phyloP scores from a whole-genome alignment of 2,329 filamentous ascomycete species.

The Fusarium solani-melongenae region DNA sequence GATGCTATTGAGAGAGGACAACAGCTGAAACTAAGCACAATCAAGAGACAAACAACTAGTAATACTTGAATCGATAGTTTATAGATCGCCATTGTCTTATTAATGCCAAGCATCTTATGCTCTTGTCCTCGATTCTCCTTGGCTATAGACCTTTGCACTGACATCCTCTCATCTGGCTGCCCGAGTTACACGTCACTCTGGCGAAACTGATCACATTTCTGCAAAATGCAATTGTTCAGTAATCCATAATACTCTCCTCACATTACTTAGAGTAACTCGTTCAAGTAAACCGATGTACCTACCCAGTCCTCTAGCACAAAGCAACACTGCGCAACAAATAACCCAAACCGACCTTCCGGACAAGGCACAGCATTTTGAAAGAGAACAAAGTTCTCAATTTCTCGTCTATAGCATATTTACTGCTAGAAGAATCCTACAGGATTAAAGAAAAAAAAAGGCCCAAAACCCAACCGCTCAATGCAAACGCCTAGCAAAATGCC shows the following conservation, averaged over 20 bases:
- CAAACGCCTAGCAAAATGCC: conserved; percentile 25
- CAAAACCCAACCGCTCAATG: not conserved
- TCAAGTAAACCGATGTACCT: not conserved
- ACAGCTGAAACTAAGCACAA: not conserved
- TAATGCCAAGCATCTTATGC: not conserved
- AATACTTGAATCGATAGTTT: not conserved
- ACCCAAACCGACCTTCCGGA: too few species aligned
- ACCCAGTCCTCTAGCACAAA: not conserved
- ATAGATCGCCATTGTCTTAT: not conserved
- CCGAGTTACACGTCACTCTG: not conserved
- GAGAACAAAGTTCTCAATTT: not conserved
- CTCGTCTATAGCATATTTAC: not conserved
- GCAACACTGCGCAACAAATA: not conserved
- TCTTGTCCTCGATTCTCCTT: not conserved
- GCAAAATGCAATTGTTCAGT: not conserved
- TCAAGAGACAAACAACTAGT: not conserved
- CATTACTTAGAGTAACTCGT: not conserved
- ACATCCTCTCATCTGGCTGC: not conserved
- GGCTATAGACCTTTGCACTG: not conserved
- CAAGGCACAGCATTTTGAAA: not conserved
- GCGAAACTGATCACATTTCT: not conserved
- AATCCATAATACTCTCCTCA: not conserved
- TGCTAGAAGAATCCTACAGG: not conserved
- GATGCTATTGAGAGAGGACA: not conserved
- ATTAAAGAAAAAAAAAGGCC: not conserved